Percentiles rank a stretch among this genome's conserved stretches.
Evolutionary conservation across 1,139 yeast genomes (phyloP).

Genomic region (Entelexis paramagnoliae): DNA sequence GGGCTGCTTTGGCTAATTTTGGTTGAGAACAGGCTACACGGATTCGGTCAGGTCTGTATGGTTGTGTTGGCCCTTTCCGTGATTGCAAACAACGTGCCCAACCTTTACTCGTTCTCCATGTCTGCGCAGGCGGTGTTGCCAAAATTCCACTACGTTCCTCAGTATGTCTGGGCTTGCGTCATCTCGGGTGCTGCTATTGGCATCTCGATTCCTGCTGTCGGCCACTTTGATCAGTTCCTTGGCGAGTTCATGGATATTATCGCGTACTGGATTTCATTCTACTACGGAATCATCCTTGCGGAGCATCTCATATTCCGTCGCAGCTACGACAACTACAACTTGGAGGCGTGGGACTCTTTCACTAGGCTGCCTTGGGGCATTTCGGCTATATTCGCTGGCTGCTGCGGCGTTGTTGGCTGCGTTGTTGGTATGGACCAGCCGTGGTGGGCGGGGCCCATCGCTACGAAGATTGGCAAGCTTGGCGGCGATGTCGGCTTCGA

Average conservation of each 20-base stretch:
- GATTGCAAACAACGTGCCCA: constrained; percentile 82
- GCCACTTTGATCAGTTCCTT: constrained; percentile 61
- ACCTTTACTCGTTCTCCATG: constrained; percentile 79
- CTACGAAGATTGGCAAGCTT: constrained; percentile 44
- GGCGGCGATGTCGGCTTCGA: constrained; percentile 91
- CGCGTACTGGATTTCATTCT: constrained; percentile 83
- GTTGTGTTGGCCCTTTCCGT: constrained; percentile 75
- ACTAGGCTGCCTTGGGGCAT: constrained; percentile 56
- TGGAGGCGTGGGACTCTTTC: constrained; percentile 49
- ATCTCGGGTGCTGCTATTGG: constrained; percentile 74
- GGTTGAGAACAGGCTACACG: constrained; percentile 69
- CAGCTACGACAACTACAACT: constrained; percentile 50
- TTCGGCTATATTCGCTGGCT: constrained; percentile 69
- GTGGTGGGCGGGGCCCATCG: constrained; percentile 71
- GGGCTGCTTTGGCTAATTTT: constrained; percentile 72
- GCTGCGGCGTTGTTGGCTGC: constrained; percentile 77
- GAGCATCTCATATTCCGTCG: constrained; percentile 72
- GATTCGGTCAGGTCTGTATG: constrained; percentile 83
- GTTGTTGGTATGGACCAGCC: constrained; percentile 78
- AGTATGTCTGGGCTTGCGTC: constrained; percentile 66
- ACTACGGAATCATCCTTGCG: constrained; percentile 56
- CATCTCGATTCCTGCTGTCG: constrained; percentile 79
- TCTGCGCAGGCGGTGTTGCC: constrained; percentile 80
- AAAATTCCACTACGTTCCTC: constrained; percentile 59
- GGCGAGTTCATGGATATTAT: constrained; percentile 79